Percentiles rank a stretch among this genome's conserved stretches.
Conservation (phyloP, 768 basidiomycete species). For the Tylopilus sp. region DNA sequence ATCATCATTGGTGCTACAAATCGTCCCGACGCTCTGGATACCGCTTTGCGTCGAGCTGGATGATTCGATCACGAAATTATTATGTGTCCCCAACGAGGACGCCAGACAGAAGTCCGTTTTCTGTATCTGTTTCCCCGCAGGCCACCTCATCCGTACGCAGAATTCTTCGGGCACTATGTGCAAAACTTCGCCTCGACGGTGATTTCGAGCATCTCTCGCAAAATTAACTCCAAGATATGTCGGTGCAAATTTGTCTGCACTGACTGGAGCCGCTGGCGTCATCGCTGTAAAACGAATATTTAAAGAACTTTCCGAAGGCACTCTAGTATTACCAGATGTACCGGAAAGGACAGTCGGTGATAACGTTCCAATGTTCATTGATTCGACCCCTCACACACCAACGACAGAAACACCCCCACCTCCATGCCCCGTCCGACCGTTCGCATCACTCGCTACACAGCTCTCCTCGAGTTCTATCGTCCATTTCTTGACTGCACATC, state of each 20-base stretch:
- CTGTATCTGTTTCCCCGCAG: not conserved
- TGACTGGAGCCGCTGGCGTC: too few species aligned
- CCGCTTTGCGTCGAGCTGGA: constrained; percentile 90
- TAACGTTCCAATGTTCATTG: constrained; percentile 37
- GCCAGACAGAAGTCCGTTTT: too few species aligned
- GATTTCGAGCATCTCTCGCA: constrained; percentile 85
- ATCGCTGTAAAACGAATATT: too few species aligned
- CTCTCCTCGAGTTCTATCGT: constrained; percentile 71
- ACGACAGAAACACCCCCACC: constrained; percentile 14
- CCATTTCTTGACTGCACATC: constrained; percentile 86
- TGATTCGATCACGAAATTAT: constrained; percentile 97
- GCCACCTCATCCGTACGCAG: constrained; percentile 36
- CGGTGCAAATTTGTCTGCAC: too few species aligned
- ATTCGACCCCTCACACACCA: constrained; percentile 21
- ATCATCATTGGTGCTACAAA: constrained; percentile 97
- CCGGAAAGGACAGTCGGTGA: constrained; percentile 13
- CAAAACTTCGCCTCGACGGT: constrained; percentile 80
- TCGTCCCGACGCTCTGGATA: constrained; percentile 87
- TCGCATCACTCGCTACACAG: constrained; percentile 36
- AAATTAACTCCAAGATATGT: too few species aligned
- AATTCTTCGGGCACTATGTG: constrained; percentile 82
- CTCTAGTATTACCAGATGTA: constrained; percentile 51
- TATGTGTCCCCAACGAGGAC: too few species aligned
- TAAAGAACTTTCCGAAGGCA: too few species aligned
- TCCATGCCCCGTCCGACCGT: constrained; percentile 27